Evolutionary conservation across 1,284 basidiomycete genomes (phyloP).

Genomic region (Rhodofomes roseus): DNA sequence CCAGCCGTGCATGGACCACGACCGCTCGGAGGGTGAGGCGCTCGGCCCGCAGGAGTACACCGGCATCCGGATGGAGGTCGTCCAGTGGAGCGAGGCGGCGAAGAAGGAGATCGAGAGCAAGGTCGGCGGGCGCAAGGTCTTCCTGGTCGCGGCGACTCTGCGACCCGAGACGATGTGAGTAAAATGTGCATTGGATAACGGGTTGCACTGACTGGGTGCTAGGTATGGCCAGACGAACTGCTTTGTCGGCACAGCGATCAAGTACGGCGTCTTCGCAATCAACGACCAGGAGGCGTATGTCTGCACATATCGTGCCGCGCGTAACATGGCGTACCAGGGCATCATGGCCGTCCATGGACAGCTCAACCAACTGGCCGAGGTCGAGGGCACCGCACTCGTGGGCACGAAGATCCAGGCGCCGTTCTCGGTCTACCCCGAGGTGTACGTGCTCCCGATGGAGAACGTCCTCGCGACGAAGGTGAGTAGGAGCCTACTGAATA

Average conservation of each 20-base stretch:
- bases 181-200: conserved; percentile 3
- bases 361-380: conserved; percentile 68
- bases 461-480: conserved; percentile 92
- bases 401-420: conserved; percentile 93
- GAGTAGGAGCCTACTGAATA: conserved; percentile 6
- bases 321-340: conserved; percentile 98
- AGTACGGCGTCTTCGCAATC: conserved; percentile 89
- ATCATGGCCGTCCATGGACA: conserved; percentile 71
- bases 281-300: conserved; percentile 89
- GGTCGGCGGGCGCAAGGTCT: conserved; percentile 79
- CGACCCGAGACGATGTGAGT: conserved; percentile 95
- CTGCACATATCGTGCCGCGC: conserved; percentile 86
- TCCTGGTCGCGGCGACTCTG: conserved; percentile 92
- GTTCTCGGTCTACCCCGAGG: conserved; percentile 78
- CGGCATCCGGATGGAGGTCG: conserved; percentile 91
- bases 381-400: conserved; percentile 79
- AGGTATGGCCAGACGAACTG: conserved; percentile 99
- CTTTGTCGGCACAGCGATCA: conserved; percentile 89
- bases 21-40: conserved; percentile 93
- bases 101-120: conserved; percentile 64
- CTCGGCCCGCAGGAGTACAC: conserved; percentile 97
- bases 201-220: conserved; percentile 11
- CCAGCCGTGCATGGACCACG: conserved; percentile 99
- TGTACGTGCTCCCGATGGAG: conserved; percentile 98
- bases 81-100: conserved; percentile 72